Base-by-base conservation (phyloP, 1,284 basidiomycete genomes). In the Exobasidium rhododendri region DNA sequence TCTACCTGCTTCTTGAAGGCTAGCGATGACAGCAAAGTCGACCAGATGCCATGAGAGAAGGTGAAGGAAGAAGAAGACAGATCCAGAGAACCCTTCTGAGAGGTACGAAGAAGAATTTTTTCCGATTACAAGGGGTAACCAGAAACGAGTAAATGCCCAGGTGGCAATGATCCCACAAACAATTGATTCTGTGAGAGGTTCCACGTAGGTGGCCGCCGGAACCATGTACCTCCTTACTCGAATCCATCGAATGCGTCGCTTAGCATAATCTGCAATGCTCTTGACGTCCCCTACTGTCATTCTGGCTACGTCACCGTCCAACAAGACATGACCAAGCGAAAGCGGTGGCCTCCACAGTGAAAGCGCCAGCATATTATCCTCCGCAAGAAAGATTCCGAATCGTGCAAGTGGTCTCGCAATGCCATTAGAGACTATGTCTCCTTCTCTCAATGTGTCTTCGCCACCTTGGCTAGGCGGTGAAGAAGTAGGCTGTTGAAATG, bases 321-420 rank as follows among this genome's bases (percentile, higher is more conserved):
- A 59, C 2, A 79, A 28, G 14, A 61, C 66, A 47, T 79, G 77
- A 28, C 67, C 66, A 4, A 78, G 71, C 11, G 56, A 46, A 30
- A 76, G 62, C 1, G 75, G 74, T 4, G 67, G 54, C 44, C 67
- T 60, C 74, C 73, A 78, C 3, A 79, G 62, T 47, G 76, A 72
- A 29, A 71, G 60, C 0, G 75, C 77, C 3, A 79, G 69, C 77
- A 79, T 79, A 56, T 79, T 79, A 65, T 79, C 77, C 43, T 79
- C 77, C 20, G 77, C 77, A 0, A 79, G 67, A 57, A 74, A 79
- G 61, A 78, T 77, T n/a, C 68, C 70, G 61, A 75, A 79, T 7
- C 77, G 69, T 6, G 77, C 75, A 1, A 79, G 59, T 1, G 76
- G 63, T 14, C 77, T 69, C 13, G 75, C 63, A 22, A 49, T n/a